Base-by-base conservation (phyloP, 495 filamentous ascomycete species). In the Extremus antarcticus region DNA sequence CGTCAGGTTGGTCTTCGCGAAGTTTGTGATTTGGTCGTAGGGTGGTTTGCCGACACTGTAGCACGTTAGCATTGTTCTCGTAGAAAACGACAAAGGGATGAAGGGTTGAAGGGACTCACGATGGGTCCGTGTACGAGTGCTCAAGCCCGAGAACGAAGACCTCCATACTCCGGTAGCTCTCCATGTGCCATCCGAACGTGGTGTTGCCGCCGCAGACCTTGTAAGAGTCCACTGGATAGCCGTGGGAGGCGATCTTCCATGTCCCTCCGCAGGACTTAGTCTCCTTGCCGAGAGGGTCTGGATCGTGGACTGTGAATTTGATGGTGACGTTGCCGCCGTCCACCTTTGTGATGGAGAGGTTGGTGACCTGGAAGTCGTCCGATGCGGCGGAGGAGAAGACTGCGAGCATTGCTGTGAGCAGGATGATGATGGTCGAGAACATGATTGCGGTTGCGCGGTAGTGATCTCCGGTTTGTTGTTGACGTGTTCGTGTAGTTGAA, bases 181-280 rank as follows among this genome's bases (percentile, higher is more conserved):
- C 43, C 39, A 63, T 53, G 41, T 60, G 50, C 57, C 57, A 61
- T 1, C 48, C 61, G 39, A 60, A 55, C 17, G 53, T 40, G 56
- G 22, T 43, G 57, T 48, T 40, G 58, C 23, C 40, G 57, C 24
- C 21, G 35, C 54, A 62, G n/a, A 35, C 16, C 17, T 41, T 4
- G 50, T 62, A 40, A 8, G 51, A 2, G 3, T 48, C 56, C 19
- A 29, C 25, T 4, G 51, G 47, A 24, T 53, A 59, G 17, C 17
- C 41, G 2, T 19, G 21, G 19, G 53, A 23, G 20, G 41, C 43
- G 3, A 50, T 51, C 10, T n/a, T 20, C 57, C 57, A 60, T 20
- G 29, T 19, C 20, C 48, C 57, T 17, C 9, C 38, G 53, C 55
- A 63, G 24, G 19, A n/a, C 16, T 39, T 11, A 19, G 56, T 53